Conservation (phyloP, 257 asterid genomes). For the Coffea eugenioides region DNA sequence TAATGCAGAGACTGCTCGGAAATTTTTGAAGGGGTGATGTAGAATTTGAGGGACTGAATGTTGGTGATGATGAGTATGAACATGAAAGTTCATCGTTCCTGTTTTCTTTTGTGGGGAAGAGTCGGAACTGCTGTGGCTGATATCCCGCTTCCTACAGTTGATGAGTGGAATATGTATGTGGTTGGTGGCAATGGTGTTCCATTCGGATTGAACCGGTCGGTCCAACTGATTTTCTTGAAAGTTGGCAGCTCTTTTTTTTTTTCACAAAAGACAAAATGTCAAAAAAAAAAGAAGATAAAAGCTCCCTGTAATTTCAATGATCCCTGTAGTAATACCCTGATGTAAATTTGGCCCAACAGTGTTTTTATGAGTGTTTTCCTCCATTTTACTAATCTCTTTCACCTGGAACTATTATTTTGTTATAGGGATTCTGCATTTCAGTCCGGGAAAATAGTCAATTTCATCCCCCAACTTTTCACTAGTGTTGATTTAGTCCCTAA, state of each 20-base stretch:
- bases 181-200: not conserved
- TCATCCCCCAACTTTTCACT: no score
- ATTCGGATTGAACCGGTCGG: slow-evolving; percentile 7
- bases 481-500: no score
- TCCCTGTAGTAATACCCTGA: not conserved
- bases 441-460: no score
- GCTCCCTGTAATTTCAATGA: no score
- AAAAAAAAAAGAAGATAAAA: no score
- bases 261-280: no score
- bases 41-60: slow-evolving; percentile 14
- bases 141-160: not conserved
- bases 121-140: not conserved
- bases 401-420: no score
- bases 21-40: slow-evolving; percentile 11
- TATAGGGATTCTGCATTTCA: no score
- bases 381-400: no score
- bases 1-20: slow-evolving; percentile 15
- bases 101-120: not conserved
- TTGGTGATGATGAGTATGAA: slow-evolving; percentile 22
- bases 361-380: no score
- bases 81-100: slow-evolving; percentile 31
- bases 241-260: no score
- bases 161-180: not conserved
- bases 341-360: not conserved
- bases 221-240: not conserved